Evolutionary conservation across 495 filamentous ascomycete genomes (phyloP).

Genomic region (Sabuloglossum arenarium): DNA sequence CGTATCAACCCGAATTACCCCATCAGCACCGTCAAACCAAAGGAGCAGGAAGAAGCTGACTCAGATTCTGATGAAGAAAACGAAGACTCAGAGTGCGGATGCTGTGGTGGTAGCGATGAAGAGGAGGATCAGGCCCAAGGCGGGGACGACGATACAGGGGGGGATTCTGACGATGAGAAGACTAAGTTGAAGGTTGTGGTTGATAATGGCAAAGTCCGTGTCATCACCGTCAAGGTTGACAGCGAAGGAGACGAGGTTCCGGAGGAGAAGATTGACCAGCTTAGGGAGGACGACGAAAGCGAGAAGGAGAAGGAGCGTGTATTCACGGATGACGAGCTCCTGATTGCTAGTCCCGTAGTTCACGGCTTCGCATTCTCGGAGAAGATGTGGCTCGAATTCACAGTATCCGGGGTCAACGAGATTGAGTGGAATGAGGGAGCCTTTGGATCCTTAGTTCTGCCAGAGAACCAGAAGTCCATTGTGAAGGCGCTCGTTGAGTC

Average conservation of each 20-base stretch:
- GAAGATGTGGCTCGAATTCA: conserved; percentile 85
- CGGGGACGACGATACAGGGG: conserved; percentile 9
- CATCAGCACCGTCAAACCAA: conserved; percentile 57
- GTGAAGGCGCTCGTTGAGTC: conserved; percentile 63
- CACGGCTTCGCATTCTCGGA: conserved; percentile 85
- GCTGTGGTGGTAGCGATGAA: conserved; percentile 20
- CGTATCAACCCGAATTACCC: conserved; percentile 79
- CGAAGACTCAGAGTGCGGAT: conserved; percentile 20
- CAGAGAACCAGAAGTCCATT: conserved; percentile 55
- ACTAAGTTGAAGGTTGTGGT: conserved; percentile 45
- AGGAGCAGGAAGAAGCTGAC: conserved; percentile 48
- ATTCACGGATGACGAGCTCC: conserved; percentile 70
- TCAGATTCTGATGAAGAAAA: conserved; percentile 24
- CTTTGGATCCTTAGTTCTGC: conserved; percentile 57
- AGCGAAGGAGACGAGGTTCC: conserved; percentile 40
- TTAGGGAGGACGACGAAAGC: conserved; percentile 13
- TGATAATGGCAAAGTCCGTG: conserved; percentile 36
- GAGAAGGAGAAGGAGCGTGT: conserved; percentile 22
- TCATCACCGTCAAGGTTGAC: conserved; percentile 40
- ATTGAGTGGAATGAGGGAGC: conserved; percentile 70
- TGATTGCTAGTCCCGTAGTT: conserved; percentile 77
- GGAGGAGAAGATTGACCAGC: conserved; percentile 40
- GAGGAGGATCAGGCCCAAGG: conserved; percentile 14
- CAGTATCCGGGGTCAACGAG: conserved; percentile 60
- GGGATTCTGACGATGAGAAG: conserved; percentile 30